Base-by-base conservation (phyloP, 2,329 filamentous ascomycete genomes). In the Xylariaceae sp. region DNA sequence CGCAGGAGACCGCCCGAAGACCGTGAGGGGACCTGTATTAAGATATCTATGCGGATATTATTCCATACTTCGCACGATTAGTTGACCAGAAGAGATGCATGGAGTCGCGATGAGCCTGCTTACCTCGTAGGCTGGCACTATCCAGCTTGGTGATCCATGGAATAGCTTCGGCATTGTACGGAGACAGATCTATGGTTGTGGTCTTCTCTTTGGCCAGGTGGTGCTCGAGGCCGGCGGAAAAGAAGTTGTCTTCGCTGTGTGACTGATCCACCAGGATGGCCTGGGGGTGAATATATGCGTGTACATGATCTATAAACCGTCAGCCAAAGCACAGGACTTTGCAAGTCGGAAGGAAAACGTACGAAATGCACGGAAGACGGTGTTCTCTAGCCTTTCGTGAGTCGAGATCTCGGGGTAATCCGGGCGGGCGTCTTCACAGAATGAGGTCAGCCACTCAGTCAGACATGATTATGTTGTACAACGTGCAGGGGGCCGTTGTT, bases 91-190 rank as follows among this genome's bases (percentile, higher is more conserved):
- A 49, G 27, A 52, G 25, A 10, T 32, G 42, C 17, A 21, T 12
- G 21, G 8, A 35, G 6, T 17, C 22, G 45, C 25, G 35, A 17
- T 6, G 37, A 42, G n/a, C n/a, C n/a, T n/a, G n/a, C 50, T 48
- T 72, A 86, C 83, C 76, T 54, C 72, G 75, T 46, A 96, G 68
- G 22, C 89, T 83, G 16, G 74, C 70, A 48, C 85, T 80, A 60
- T 95, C 88, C 11, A 97, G 73, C 51, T 83, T 81, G 1, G 86
- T 80, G 33, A 95, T 73, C 89, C 91, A 97, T 52, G 79, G 70
- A 27, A 91, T 76, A 29, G 80, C 76, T 43, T 84, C 79, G 21
- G 75, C 74, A 2, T 77, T 73, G 43, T 78, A 73, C 29, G 72
- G 69, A 0, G 91, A 88, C 19, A 97, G 72, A 61, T 88, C 83